Evolutionary conservation across 2,329 filamentous ascomycete genomes (phyloP).

Genomic region (Monosporascus ibericus): DNA sequence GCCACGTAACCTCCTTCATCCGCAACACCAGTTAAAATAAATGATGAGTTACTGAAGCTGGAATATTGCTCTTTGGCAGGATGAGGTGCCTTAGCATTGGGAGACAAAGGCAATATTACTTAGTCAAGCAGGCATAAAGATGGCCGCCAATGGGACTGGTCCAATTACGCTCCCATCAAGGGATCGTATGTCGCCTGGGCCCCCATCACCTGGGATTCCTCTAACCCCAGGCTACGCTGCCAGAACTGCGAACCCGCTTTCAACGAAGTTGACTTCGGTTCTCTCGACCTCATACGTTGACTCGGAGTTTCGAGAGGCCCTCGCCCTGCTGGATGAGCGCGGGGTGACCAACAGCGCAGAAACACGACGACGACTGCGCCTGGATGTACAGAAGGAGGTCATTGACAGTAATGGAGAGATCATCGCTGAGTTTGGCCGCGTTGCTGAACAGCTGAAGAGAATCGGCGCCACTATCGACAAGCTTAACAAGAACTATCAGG

Average conservation of each 20-base stretch:
- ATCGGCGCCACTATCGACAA: slow-evolving; percentile 74
- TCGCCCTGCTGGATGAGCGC: slow-evolving; percentile 70
- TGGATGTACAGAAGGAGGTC: slow-evolving; percentile 85
- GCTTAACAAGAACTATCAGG: slow-evolving; percentile 72
- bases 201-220: slow-evolving; percentile 26
- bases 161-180: slow-evolving; percentile 19
- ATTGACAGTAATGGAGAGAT: slow-evolving; percentile 89
- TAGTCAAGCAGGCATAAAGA: slow-evolving; percentile 13
- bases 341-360: slow-evolving; percentile 68
- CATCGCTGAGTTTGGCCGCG: slow-evolving; percentile 78
- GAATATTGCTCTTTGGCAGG: neutral
- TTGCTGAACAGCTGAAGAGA: slow-evolving; percentile 85
- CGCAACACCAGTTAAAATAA: neutral
- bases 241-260: slow-evolving; percentile 58
- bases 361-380: slow-evolving; percentile 68
- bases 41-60: neutral
- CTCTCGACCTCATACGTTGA: slow-evolving; percentile 91
- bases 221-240: slow-evolving; percentile 24
- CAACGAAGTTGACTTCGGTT: slow-evolving; percentile 76
- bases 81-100: neutral
- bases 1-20: neutral
- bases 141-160: slow-evolving; percentile 23
- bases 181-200: slow-evolving; percentile 19
- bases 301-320: slow-evolving; percentile 79
- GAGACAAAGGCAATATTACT: slow-evolving; percentile 2